Evolutionary conservation across 2,329 filamentous ascomycete species (phyloP).

Genomic region (Claviceps sp.): DNA sequence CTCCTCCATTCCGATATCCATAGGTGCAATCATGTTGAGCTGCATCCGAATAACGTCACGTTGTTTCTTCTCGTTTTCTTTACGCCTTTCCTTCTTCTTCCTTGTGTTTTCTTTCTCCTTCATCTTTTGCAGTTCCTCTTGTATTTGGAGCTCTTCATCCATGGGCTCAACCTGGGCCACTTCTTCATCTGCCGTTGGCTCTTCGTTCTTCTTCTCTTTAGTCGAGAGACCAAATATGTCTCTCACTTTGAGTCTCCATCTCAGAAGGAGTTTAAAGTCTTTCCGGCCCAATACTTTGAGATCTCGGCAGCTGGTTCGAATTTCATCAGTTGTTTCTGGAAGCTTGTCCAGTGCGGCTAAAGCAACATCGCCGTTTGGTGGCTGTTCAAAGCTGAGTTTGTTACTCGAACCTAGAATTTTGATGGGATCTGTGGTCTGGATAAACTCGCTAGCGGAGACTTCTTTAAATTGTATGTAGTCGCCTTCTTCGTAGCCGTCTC

Average conservation of each 20-base stretch:
- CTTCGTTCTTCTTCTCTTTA: conserved; percentile 50
- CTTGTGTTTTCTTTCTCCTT: conserved; percentile 64
- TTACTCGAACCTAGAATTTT: conserved; percentile 80
- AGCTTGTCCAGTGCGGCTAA: conserved; percentile 75
- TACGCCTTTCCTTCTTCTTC: conserved; percentile 72
- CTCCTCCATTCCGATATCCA: conserved; percentile 91
- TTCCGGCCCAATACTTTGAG: conserved; percentile 84
- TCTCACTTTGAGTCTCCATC: conserved; percentile 78
- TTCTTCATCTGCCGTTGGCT: conserved; percentile 30
- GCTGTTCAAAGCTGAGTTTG: conserved; percentile 68
- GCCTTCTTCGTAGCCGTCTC: conserved; percentile 94
- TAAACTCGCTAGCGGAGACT: conserved; percentile 77
- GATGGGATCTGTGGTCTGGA: conserved; percentile 86
- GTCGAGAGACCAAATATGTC: conserved; percentile 74
- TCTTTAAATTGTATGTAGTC: conserved; percentile 91
- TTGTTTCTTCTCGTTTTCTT: conserved; percentile 86
- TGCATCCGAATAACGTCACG: conserved; percentile 95
- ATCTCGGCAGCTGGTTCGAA: conserved; percentile 65
- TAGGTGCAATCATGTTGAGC: conserved; percentile 89
- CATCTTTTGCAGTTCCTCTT: conserved; percentile 72
- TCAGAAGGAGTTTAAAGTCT: conserved; percentile 81
- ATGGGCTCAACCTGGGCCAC: conserved; percentile 75
- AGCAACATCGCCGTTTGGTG: conserved; percentile 70
- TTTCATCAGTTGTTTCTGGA: conserved; percentile 74
- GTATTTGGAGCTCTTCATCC: conserved; percentile 87